These are phyloP conservation scores for Chrysosporium keratinophilum DNA, from an alignment of 2,329 filamentous ascomycete species.

Conservation along the genomic window DNA sequence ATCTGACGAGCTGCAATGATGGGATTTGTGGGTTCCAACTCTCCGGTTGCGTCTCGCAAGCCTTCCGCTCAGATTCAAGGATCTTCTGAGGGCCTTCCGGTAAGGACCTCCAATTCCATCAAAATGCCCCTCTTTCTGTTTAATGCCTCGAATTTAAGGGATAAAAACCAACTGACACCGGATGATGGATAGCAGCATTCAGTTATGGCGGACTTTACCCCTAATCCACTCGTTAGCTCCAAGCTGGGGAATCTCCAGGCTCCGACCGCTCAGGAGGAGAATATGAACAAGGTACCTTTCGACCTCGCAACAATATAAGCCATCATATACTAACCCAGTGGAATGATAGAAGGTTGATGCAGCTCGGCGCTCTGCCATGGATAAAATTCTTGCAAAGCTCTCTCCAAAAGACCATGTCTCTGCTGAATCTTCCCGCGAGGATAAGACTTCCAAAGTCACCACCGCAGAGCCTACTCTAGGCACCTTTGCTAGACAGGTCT, in stretches of 20 bases:
- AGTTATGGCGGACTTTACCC: slow-evolving; percentile 19
- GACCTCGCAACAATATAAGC: not conserved
- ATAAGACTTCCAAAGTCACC: not conserved
- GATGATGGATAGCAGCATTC: slow-evolving; percentile 17
- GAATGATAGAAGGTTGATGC: slow-evolving; percentile 41
- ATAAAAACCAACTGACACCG: not conserved
- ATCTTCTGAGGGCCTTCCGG: slow-evolving; percentile 16
- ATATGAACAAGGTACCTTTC: slow-evolving; percentile 30
- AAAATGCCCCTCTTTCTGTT: not conserved
- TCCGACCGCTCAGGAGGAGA: slow-evolving; percentile 20
- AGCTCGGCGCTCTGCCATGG: slow-evolving; percentile 43
- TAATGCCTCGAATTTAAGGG: not conserved
- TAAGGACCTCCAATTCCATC: not conserved
- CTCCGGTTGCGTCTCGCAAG: slow-evolving; percentile 22
- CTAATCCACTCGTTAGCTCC: slow-evolving; percentile 27
- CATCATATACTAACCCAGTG: slow-evolving; percentile 25
- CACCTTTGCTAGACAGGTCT: not conserved
- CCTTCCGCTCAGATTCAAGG: slow-evolving; percentile 18
- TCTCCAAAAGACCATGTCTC: slow-evolving; percentile 28
- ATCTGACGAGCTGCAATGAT: not conserved
- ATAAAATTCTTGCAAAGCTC: slow-evolving; percentile 46
- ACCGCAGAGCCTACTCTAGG: not conserved
- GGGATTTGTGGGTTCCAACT: slow-evolving; percentile 13
- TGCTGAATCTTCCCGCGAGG: slow-evolving; percentile 4
- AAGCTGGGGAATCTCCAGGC: slow-evolving; percentile 28